Percentiles rank a stretch among this genome's conserved stretches.
Evolutionary conservation across 306 rosid species (phyloP).

Genomic region (Malus orientalis): DNA sequence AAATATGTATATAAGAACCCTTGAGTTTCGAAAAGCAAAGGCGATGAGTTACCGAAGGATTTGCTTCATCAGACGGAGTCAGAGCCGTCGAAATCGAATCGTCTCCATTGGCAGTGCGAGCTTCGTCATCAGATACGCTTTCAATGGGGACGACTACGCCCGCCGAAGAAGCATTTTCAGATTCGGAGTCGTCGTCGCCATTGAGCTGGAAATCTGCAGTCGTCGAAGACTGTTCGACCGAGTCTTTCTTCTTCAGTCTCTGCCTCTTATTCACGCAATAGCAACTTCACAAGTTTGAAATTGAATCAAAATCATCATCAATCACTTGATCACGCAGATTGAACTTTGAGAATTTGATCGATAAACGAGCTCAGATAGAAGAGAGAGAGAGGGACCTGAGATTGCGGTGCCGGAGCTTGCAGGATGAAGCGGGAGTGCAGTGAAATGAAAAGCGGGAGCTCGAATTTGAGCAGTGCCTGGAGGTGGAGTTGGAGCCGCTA

Average conservation of each 20-base stretch:
- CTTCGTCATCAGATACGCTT: constrained; percentile 18
- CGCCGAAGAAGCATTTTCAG: constrained; percentile 22
- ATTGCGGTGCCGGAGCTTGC: constrained; percentile 53
- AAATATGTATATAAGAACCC: not conserved
- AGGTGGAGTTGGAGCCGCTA: constrained; percentile 6
- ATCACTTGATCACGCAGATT: not conserved
- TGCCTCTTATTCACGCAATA: constrained; percentile 54
- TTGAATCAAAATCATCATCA: not conserved
- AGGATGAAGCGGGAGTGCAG: constrained; percentile 33
- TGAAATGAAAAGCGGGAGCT: constrained; percentile 21
- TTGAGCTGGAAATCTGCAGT: constrained; percentile 35
- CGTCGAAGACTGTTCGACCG: constrained; percentile 29
- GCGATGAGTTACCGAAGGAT: constrained; percentile 36
- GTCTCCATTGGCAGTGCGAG: constrained; percentile 5
- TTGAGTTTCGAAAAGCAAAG: not conserved
- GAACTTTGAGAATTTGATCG: not conserved
- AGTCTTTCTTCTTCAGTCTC: constrained; percentile 55
- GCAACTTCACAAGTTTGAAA: constrained; percentile 36
- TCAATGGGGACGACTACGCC: constrained; percentile 26
- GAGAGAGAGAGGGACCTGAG: constrained; percentile 21
- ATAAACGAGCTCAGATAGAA: not conserved
- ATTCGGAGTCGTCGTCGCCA: constrained; percentile 37
- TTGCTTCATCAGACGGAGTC: constrained; percentile 18
- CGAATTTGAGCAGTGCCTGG: constrained; percentile 15
- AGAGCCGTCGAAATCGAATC: constrained; percentile 24